Evolutionary conservation across 176 grass and related monocot genomes (phyloP).

Genomic region (maize (Zea mays)): DNA sequence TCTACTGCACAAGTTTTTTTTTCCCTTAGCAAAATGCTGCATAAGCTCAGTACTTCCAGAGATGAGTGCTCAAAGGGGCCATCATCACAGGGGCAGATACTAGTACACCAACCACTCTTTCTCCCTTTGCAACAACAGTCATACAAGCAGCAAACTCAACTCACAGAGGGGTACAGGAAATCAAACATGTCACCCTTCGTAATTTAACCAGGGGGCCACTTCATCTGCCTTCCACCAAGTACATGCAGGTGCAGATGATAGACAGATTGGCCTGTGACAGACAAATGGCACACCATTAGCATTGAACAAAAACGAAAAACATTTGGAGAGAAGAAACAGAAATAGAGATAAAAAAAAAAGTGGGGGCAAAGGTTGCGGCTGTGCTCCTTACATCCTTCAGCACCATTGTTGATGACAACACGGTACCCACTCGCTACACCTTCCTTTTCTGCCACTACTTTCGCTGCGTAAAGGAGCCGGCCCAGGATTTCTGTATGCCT

Average conservation of each 20-base stretch:
- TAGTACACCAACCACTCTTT: constrained; percentile 1
- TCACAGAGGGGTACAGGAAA: neutral
- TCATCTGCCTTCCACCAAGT: constrained; percentile 86
- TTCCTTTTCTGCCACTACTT: constrained; percentile 91
- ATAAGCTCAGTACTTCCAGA: neutral
- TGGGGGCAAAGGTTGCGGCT: neutral
- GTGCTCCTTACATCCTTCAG: constrained; percentile 74
- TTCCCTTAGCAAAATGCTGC: neutral
- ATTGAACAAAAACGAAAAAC: neutral
- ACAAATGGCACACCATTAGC: neutral
- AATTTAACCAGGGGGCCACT: constrained; percentile 79
- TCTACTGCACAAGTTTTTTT: neutral
- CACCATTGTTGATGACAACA: constrained; percentile 84
- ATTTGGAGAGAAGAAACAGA: neutral
- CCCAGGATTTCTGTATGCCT: constrained; percentile 81
- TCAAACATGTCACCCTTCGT: neutral
- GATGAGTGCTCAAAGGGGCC: neutral
- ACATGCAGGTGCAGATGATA: constrained; percentile 91
- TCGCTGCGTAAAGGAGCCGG: constrained; percentile 71
- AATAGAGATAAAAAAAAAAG: neutral
- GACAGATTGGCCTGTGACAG: constrained; percentile 75
- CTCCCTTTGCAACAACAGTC: neutral
- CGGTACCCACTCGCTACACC: constrained; percentile 68
- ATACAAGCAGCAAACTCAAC: neutral
- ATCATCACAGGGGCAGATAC: neutral